Percentiles rank a stretch among this genome's conserved stretches.
These are phyloP conservation scores for Dactylellina sp. DNA, from an alignment of 2,329 filamentous ascomycete genomes.

Conservation along the genomic window DNA sequence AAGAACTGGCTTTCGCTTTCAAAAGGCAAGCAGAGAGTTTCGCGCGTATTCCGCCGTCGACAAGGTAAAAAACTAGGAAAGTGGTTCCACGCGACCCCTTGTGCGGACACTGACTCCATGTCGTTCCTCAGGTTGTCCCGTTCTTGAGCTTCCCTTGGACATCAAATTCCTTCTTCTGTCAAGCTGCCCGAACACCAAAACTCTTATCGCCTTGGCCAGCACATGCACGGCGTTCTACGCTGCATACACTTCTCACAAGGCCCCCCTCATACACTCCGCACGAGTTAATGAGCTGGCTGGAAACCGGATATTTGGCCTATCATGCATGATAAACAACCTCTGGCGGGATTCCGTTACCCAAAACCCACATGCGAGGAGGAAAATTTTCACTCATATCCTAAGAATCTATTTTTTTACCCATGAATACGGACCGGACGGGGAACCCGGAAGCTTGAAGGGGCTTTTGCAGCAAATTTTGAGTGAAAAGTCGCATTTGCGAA, in stretches of 20 bases:
- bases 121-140: not conserved
- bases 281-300: not conserved
- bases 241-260: not conserved
- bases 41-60: not conserved
- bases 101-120: too few species aligned
- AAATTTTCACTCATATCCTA: not conserved
- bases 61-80: too few species aligned
- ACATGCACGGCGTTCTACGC: slow-evolving; percentile 20
- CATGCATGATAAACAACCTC: slow-evolving; percentile 3
- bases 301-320: slow-evolving; percentile 6
- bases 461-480: slow-evolving; percentile 5
- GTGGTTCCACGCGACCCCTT: too few species aligned
- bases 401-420: not conserved
- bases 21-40: not conserved
- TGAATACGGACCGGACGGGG: not conserved
- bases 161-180: slow-evolving; percentile 14
- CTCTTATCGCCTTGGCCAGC: not conserved
- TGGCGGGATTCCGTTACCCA: not conserved
- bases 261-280: slow-evolving; percentile 1
- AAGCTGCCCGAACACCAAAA: not conserved
- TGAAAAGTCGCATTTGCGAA: not conserved
- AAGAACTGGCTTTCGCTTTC: slow-evolving; percentile 4
- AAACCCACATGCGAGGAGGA: not conserved
- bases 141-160: slow-evolving; percentile 16
- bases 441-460: slow-evolving; percentile 6